Evolutionary conservation across 495 filamentous ascomycete species (phyloP), one percentile per base, ranked within the genome.

Genomic region (Aspergillus avenaceus): DNA sequence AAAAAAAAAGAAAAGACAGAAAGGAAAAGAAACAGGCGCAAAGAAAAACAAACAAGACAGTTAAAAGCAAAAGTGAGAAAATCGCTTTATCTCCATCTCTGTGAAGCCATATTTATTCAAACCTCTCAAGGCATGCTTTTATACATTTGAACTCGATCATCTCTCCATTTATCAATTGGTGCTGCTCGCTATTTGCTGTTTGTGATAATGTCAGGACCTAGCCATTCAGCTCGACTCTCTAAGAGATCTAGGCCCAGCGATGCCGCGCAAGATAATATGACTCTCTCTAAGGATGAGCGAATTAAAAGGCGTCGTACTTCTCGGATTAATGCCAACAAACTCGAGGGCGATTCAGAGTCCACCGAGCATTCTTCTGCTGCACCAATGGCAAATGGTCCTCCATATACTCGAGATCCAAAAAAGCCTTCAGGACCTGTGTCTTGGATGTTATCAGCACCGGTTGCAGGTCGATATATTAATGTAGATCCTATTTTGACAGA

Each of bases 401-500:
- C 40, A 11, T 25, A 40, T 41, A 22, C 19, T 7, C 11, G 13
- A 1, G 37, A 41, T 47, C 40, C 51, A 40, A 42, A 41, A 18
- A 36, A 18, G 11, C 18, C 25, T 24, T 25, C 24, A 8, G 22
- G 8, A n/a, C 29, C 47, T 46, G 53, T 47, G 16, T 47, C 55
- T 24, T 74, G 71, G 71, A 66, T 62, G 23, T 62, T 69, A 41
- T 65, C 64, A 23, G 61, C 57, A 14, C 59, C 63, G 5, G 55
- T 60, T 11, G 69, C 62, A 29, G 70, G 69, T 14, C 60, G 57
- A 18, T 74, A 66, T 37, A 66, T 51, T 43, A 73, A 88, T 57
- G 70, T 87, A 46, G 89, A 96, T 54, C 87, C 91, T 0, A 71
- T 90, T 19, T 85, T 96, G 65, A 84, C 88, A 11, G 53, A 58